Percentiles rank a stretch among this genome's conserved stretches.
Conservation (phyloP, 2,329 filamentous ascomycete genomes). For the Clarireedia homoeocarpa region DNA sequence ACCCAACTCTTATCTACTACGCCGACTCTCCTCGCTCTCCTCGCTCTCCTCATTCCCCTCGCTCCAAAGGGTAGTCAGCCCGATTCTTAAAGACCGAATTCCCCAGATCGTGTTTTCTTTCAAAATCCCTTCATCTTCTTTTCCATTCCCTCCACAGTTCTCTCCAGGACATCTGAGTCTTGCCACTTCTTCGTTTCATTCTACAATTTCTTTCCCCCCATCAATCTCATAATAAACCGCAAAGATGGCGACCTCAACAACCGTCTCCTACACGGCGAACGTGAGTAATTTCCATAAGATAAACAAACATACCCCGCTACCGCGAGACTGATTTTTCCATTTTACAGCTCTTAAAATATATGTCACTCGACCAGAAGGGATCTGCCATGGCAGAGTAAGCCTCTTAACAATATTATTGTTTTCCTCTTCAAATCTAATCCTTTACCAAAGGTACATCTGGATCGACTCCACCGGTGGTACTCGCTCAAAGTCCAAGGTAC, state of each 20-base stretch:
- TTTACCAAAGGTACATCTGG: constrained; percentile 65
- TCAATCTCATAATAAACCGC: constrained; percentile 10
- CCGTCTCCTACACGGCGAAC: constrained; percentile 33
- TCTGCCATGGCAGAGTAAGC: constrained; percentile 85
- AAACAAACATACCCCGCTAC: constrained; percentile 15
- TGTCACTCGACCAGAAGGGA: constrained; percentile 83
- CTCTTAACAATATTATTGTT: constrained; percentile 49
- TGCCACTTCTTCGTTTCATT: background rate
- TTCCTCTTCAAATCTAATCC: constrained; percentile 8
- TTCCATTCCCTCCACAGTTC: background rate
- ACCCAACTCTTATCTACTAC: background rate
- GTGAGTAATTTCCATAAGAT: constrained; percentile 26
- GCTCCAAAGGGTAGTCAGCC: background rate
- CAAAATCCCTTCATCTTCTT: background rate
- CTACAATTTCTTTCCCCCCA: background rate
- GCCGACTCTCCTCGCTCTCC: background rate
- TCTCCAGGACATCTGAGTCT: background rate
- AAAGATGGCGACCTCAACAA: constrained; percentile 27
- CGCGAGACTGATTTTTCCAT: constrained; percentile 11
- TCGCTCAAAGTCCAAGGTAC: constrained; percentile 93
- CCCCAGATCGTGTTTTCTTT: background rate
- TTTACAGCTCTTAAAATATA: constrained; percentile 79
- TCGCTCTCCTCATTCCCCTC: too few relatives aligned
- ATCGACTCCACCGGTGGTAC: constrained; percentile 76
- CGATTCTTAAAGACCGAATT: background rate